phyloP scores from a whole-genome alignment of 129 eudicot genomes.

The Rutidosis leptorrhynchoides region DNA sequence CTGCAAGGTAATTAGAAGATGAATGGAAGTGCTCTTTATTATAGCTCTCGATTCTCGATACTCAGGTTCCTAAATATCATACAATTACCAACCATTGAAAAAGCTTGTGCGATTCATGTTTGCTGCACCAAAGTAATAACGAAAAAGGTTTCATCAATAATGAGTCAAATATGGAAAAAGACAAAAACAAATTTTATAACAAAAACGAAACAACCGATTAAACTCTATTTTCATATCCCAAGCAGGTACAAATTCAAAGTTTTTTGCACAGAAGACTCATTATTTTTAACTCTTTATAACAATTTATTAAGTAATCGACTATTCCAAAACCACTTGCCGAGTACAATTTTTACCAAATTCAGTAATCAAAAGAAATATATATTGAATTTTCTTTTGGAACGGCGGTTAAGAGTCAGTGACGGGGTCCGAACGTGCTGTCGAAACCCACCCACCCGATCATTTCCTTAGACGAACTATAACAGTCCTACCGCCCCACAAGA shows the following conservation, averaged over 20 bases:
- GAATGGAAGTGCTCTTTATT: conserved; percentile 14
- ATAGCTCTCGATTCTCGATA: conserved; percentile 12
- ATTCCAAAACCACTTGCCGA: background rate
- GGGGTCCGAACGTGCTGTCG: too few relatives aligned
- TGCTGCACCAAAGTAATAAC: conserved; percentile 2
- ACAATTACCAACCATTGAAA: conserved; percentile 8
- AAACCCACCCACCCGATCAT: too few relatives aligned
- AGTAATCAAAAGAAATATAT: background rate
- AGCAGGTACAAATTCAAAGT: background rate
- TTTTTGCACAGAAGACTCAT: background rate
- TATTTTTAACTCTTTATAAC: too few relatives aligned
- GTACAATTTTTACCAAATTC: background rate
- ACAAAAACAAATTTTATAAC: too few relatives aligned
- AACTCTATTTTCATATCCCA: background rate
- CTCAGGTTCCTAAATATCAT: conserved; percentile 9
- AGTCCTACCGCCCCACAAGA: too few relatives aligned
- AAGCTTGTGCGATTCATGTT: conserved; percentile 17
- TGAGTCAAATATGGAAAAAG: background rate
- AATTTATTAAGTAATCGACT: background rate
- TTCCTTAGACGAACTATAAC: too few relatives aligned
- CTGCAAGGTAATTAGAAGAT: conserved; percentile 14
- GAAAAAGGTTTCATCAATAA: background rate
- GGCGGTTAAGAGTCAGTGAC: too few relatives aligned
- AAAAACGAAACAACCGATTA: background rate
- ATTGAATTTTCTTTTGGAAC: too few relatives aligned